phyloP scores from a whole-genome alignment of 2,329 filamentous ascomycete species.

The Rutstroemia sp. region DNA sequence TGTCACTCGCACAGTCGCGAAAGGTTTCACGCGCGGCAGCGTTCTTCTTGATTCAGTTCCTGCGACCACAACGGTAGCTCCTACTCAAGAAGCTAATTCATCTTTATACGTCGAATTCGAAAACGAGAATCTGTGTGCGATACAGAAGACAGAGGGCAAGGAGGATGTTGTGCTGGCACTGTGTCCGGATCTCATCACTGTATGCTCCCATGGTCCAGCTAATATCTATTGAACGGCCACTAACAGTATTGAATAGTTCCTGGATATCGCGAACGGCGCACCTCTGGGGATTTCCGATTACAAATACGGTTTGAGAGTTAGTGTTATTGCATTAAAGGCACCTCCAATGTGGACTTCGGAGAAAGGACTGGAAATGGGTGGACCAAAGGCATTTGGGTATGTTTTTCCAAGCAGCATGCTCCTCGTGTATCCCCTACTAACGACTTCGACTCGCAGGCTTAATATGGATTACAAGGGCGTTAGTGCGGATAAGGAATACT shows the following conservation, averaged over 20 bases:
- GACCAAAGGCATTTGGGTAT: conserved; percentile 35
- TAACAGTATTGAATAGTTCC: conserved; percentile 20
- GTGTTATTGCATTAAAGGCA: conserved; percentile 41
- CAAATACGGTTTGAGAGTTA: conserved; percentile 43
- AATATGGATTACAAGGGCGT: conserved; percentile 23
- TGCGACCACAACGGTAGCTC: not conserved
- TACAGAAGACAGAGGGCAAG: conserved; percentile 15
- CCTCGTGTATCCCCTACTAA: conserved; percentile 1
- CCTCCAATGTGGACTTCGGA: conserved; percentile 41
- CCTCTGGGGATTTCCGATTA: conserved; percentile 44
- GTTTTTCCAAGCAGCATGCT: not conserved
- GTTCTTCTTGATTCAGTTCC: conserved; percentile 19
- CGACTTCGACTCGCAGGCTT: conserved; percentile 10
- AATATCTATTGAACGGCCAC: no score
- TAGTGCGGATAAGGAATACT: conserved; percentile 17
- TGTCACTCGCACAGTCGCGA: conserved; percentile 21
- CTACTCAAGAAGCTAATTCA: not conserved
- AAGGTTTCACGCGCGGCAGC: conserved; percentile 26
- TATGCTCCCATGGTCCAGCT: not conserved
- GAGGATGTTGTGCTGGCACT: conserved; percentile 20
- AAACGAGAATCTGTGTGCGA: conserved; percentile 26
- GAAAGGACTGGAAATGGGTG: conserved; percentile 34
- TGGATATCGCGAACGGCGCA: conserved; percentile 40
- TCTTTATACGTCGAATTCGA: conserved; percentile 25
- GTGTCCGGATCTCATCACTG: conserved; percentile 26